Base-by-base conservation (phyloP, 805 yeast species). In the Metschnikowia colocasiae region DNA sequence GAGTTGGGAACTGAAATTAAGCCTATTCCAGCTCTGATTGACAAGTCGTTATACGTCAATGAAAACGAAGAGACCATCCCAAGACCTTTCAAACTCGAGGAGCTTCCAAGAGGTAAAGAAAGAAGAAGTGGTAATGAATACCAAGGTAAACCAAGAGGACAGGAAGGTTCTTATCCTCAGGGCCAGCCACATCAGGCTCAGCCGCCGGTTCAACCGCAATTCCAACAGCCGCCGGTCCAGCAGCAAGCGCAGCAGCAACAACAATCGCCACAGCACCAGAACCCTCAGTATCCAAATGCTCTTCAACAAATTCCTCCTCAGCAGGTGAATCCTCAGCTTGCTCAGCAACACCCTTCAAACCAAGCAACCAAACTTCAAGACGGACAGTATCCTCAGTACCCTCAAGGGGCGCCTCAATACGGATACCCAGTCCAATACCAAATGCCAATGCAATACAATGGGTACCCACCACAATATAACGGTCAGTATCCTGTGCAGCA, bases 1-100 rank as follows among this genome's bases (percentile, higher is more conserved):
- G 98, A 92, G 70, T 80, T 94, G 56, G 97, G 97, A 30, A 92
- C 97, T 16, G 98, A 94, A 64, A 94, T 94, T 68, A 88, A 87
- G 64, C 97, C 98, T 51, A 94, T 94, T 57, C 99, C 99, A 32
- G 83, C 89, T n/a, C 80, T 81, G 43, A 94, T 94, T 60, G 98
- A 94, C 71, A 84, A 82, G 67, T 77, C 85, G 12, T 76, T 94
- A 57, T 94, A 94, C 62, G 98, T 91, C 45, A 92, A 91, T 39
- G 86, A 84, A 48, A 83, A 87, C 62, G 77, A 79, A 43, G 80
- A 79, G 18, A 74, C 82, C 18, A 86, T 90, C 48, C 97, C 97
- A 59, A 82, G 82, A 63, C 96, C 96, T n/a, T 85, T 88, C 76
- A 87, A 87, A 59, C 78, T 86, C 49, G 85, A 85, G 52, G 71